Evolutionary conservation across 2,329 filamentous ascomycete genomes (phyloP).

Genomic region (Thyridium curvatum): DNA sequence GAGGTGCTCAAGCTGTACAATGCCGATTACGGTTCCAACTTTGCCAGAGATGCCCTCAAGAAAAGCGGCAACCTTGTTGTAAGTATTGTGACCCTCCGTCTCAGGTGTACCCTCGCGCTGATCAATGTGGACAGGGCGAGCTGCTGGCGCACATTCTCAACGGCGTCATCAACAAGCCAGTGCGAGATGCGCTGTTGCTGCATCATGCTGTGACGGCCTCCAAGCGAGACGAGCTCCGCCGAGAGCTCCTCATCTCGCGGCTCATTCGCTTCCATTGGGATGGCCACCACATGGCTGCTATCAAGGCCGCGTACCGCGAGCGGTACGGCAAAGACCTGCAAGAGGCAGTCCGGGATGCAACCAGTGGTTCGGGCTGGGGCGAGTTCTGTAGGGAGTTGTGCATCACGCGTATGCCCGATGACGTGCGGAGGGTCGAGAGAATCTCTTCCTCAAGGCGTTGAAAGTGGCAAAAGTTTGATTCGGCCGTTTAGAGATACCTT

Average conservation of each 20-base stretch:
- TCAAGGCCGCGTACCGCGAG: slow-evolving; percentile 74
- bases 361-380: slow-evolving; percentile 64
- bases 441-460: background rate
- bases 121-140: slow-evolving; percentile 62
- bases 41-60: slow-evolving; percentile 78
- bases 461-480: background rate
- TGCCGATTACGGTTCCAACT: slow-evolving; percentile 66
- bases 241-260: slow-evolving; percentile 81
- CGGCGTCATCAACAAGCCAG: slow-evolving; percentile 90
- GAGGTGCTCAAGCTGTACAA: slow-evolving; percentile 78
- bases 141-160: slow-evolving; percentile 92
- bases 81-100: slow-evolving; percentile 39
- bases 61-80: slow-evolving; percentile 92
- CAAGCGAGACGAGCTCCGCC: slow-evolving; percentile 63
- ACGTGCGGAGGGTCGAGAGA: slow-evolving; percentile 47
- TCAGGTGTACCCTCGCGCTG: no score
- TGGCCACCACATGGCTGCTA: slow-evolving; percentile 66
- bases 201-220: slow-evolving; percentile 81
- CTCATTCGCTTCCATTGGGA: slow-evolving; percentile 94
- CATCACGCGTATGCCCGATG: slow-evolving; percentile 53
- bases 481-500: no score
- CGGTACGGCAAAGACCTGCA: slow-evolving; percentile 71
- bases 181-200: slow-evolving; percentile 84
- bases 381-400: slow-evolving; percentile 68
- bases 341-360: slow-evolving; percentile 71